These are phyloP conservation scores for Paraurostyla sp. DNA, from an alignment of 73 alveolate genomes.

Conservation along the genomic window DNA sequence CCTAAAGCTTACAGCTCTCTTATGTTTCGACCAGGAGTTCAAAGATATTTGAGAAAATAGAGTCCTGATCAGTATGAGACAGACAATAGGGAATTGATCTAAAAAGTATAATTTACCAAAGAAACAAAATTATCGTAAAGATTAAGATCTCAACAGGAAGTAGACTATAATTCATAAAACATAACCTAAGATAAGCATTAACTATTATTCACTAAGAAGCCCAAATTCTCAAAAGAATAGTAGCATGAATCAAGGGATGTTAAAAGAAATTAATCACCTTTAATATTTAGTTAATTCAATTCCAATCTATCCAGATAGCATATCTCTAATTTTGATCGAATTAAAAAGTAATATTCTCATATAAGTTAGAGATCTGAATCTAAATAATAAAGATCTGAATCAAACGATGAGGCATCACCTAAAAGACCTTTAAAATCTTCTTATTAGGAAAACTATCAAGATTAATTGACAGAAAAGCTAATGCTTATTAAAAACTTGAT, in stretches of 20 bases:
- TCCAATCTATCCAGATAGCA: not conserved
- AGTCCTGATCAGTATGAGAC: not conserved
- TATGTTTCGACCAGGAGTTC: not conserved
- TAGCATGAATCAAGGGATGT: not conserved
- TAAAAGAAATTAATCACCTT: not conserved
- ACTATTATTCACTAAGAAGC: too few relatives aligned
- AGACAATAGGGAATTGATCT: too few relatives aligned
- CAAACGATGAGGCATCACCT: not conserved
- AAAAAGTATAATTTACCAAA: too few relatives aligned
- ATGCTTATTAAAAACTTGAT: not conserved
- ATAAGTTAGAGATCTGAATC: not conserved
- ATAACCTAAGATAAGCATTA: too few relatives aligned
- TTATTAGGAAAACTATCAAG: not conserved
- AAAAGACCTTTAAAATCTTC: not conserved
- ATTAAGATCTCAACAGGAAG: too few relatives aligned
- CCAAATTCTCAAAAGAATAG: too few relatives aligned
- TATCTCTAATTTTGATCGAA: too few relatives aligned
- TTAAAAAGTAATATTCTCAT: conserved; percentile 8
- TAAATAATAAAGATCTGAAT: not conserved
- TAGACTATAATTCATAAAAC: too few relatives aligned
- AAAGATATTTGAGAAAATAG: not conserved
- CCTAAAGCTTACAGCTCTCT: not conserved
- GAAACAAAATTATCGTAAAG: too few relatives aligned
- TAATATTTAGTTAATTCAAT: not conserved
- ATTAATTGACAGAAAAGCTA: not conserved